phyloP scores from a whole-genome alignment of 495 filamentous ascomycete species.

The Penicillium macrosclerotiorum region DNA sequence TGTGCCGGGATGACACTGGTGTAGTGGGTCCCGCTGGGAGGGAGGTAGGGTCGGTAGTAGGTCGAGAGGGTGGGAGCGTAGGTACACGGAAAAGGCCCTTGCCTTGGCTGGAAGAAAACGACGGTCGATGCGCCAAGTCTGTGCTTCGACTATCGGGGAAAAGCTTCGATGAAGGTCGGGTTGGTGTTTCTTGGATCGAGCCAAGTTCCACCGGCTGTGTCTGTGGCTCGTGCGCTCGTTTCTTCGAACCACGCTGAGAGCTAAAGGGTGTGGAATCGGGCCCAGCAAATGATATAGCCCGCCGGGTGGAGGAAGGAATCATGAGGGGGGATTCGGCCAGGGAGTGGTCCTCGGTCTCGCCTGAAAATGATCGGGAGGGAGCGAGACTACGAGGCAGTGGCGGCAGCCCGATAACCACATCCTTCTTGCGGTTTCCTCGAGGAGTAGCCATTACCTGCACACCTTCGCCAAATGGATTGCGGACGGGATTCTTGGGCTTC shows the following conservation, averaged over 20 bases:
- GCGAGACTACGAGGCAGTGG: constrained; percentile 29
- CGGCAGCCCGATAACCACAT: constrained; percentile 29
- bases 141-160: constrained; percentile 18
- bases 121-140: constrained; percentile 6
- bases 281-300: constrained; percentile 28
- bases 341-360: constrained; percentile 20
- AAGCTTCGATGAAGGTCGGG: constrained; percentile 43
- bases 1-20: constrained; percentile 32
- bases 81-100: constrained; percentile 37
- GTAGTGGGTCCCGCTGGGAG: constrained; percentile 29
- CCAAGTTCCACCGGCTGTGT: constrained; percentile 15
- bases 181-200: constrained; percentile 53
- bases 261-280: constrained; percentile 24
- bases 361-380: constrained; percentile 27
- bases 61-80: constrained; percentile 36
- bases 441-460: constrained; percentile 80
- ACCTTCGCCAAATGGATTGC: constrained; percentile 55
- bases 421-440: constrained; percentile 48
- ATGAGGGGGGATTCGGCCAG: constrained; percentile 24
- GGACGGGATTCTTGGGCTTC: constrained; percentile 64
- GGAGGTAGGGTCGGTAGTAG: constrained; percentile 8
- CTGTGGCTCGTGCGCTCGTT: constrained; percentile 5
- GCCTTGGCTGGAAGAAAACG: constrained; percentile 14
- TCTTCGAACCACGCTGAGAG: constrained; percentile 3
- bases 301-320: constrained; percentile 25